Conservation (phyloP, 257 asterid species). For the Jasminum sambac region DNA sequence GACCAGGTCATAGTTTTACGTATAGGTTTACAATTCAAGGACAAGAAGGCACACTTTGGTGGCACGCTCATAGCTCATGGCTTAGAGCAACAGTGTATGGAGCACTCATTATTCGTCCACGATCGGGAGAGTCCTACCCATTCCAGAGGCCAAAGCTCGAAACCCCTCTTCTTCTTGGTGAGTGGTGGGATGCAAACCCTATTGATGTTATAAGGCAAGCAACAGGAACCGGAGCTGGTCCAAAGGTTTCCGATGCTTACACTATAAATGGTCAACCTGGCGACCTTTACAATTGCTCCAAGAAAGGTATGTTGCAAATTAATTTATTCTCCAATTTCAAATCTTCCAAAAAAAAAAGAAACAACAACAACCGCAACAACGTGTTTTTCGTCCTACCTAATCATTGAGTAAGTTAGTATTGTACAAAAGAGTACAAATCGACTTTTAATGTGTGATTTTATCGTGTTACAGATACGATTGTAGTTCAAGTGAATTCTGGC, state of each 20-base stretch:
- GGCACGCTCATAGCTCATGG: conserved; percentile 99
- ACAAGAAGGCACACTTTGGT: conserved; percentile 95
- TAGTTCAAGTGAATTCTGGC: conserved; percentile 55
- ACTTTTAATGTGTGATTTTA: neutral
- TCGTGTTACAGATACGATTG: conserved; percentile 49
- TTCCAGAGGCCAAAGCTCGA: conserved; percentile 73
- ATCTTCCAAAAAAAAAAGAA: neutral
- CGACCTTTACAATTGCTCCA: conserved; percentile 82
- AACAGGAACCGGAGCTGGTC: conserved; percentile 73
- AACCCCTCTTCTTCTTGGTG: conserved; percentile 79
- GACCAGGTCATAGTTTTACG: conserved; percentile 78
- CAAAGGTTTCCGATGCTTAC: conserved; percentile 78
- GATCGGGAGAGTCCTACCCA: conserved; percentile 65
- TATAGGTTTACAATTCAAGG: conserved; percentile 77
- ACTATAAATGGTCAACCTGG: conserved; percentile 98
- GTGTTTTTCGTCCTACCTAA: neutral
- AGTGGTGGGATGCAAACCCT: conserved; percentile 97
- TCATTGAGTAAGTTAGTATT: neutral
- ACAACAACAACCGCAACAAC: no score
- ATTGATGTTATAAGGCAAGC: conserved; percentile 76
- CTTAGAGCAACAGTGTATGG: conserved; percentile 92
- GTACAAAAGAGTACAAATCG: neutral
- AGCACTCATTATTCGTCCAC: conserved; percentile 70
- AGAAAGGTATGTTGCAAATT: conserved; percentile 40
- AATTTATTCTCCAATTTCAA: neutral